These are phyloP conservation scores for Fusarium staphyleae DNA, from an alignment of 2,329 filamentous ascomycete species.

Conservation along the genomic window DNA sequence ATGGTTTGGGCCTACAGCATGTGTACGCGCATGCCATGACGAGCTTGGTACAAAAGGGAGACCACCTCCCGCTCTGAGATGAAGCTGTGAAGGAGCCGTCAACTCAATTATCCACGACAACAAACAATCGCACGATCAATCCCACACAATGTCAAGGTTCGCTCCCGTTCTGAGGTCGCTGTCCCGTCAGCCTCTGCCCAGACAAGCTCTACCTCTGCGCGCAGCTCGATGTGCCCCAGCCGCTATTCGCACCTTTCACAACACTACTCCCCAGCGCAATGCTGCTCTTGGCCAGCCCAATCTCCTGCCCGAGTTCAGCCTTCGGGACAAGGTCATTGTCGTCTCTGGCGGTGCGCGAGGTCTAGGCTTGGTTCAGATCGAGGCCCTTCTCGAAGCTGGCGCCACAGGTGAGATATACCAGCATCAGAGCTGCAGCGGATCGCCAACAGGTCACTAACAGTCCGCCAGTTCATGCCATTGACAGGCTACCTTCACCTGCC, in stretches of 20 bases:
- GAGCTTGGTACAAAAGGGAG: constrained; percentile 19
- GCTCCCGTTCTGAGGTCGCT: constrained; percentile 33
- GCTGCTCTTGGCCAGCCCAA: constrained; percentile 34
- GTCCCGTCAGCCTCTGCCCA: constrained; percentile 23
- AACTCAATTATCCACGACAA: neutral
- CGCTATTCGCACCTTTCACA: constrained; percentile 34
- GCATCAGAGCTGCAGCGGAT: neutral
- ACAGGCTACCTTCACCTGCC: constrained; percentile 63
- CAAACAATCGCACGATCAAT: neutral
- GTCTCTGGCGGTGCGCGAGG: constrained; percentile 81
- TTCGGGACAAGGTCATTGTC: constrained; percentile 75
- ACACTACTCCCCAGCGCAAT: constrained; percentile 27
- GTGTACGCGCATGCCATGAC: neutral
- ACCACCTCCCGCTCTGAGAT: neutral
- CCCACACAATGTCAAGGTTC: constrained; percentile 40
- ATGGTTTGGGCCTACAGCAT: neutral
- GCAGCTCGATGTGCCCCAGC: constrained; percentile 9
- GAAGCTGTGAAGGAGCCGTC: neutral
- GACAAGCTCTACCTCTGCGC: constrained; percentile 16
- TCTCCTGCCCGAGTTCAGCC: constrained; percentile 74
- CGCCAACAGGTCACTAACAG: constrained; percentile 16
- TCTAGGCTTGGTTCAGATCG: constrained; percentile 78
- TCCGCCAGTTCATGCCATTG: constrained; percentile 69
- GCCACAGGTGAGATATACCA: constrained; percentile 61
- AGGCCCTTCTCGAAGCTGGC: constrained; percentile 81